Base-by-base conservation (phyloP, 768 basidiomycete species). In the Antrodiella citrinella region DNA sequence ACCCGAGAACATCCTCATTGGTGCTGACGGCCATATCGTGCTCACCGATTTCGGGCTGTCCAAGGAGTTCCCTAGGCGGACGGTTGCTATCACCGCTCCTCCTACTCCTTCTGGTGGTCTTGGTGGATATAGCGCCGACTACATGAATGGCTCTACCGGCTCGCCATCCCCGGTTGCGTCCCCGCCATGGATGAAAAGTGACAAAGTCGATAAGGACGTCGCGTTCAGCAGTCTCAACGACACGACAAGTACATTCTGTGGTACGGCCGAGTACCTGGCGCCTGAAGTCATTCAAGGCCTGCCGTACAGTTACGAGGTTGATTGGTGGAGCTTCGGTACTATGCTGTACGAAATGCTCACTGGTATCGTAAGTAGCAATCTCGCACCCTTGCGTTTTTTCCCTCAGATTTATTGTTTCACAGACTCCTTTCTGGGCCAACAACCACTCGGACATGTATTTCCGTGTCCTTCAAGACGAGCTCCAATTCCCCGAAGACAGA, bases 311-410 rank as follows among this genome's bases (percentile, higher is more conserved):
- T 98, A 92, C 61, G 91, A 93, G 57, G 91, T 95, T 19, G 95
- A 98, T 65, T 95, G 92, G 90, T 99, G 93, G 94, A 90, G 86
- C 56, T 87, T 95, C 60, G 95, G 95, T 26, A 97, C 95, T 54
- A 95, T 98, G 88, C 69, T 98, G 52, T 92, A 90, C 64, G 95
- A 98, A 72, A 95, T 96, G 87, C 70, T 98, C 68, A 89, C 90
- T 35, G 95, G 95, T 22, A 87, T 94, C 56, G 93, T 94, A 66
- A 73, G 86, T 81, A 41, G 51, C 44, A n/a, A n/a, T 59, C 43
- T 35, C 30, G 30, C 15, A 35, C 15, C 7, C 15, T 35, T 35
- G 15, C 30, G 7, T 35, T 35, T 7, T 15, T 15, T 7, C 7
- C 15, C 51, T 43, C 44, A 50, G 49, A 50, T 58, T 54, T 47